Evolutionary conservation across 768 basidiomycete genomes (phyloP), one percentile per base, ranked within the genome.

Genomic region (Leccinum longicurvipes): DNA sequence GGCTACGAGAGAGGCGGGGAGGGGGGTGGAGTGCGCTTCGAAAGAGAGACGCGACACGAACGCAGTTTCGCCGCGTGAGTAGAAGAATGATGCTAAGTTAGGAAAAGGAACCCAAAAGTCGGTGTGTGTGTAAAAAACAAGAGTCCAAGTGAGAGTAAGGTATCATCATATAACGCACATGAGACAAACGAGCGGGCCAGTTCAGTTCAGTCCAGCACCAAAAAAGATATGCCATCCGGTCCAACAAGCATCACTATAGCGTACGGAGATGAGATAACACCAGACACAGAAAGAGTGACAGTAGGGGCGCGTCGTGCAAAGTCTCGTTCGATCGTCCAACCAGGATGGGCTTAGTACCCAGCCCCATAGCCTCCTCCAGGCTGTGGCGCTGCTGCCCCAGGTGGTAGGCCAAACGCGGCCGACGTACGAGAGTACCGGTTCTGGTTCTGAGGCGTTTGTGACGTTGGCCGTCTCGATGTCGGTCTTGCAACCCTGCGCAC

Each of bases 401-500:
- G 87, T 3, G 90, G 90, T 11, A 90, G 77, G 53, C 61, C 77
- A 61, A 72, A 79, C 41, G 66, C 72, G 29, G 77, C 75, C 23
- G 83, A 82, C 24, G 76, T 72, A 32, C 90, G 80, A 52, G 89
- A 91, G 70, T 89, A 91, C 25, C 89, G 77, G 67, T 88, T 87
- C 73, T 82, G 82, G 15, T 41, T 41, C 39, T 41, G 39, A 54
- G 77, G 75, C 3, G 74, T 73, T 63, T 87, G 85, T 29, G 87
- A 83, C 25, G 81, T 76, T 14, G 85, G 79, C 45, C 89, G 76
- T 61, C 85, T 78, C 9, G 59, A 42, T 9, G 76, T 66, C 47
- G 80, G 83, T 63, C 90, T 76, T 47, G 89, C 81, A 25, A 95
- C 89, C 55, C 93, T 74, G 39, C 92, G 81, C 25, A 93, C 93